Percentiles rank a stretch among this genome's conserved stretches.
These are phyloP conservation scores for Skeletonema costatum DNA, from an alignment of 108 stramenopile species.

Conservation along the genomic window DNA sequence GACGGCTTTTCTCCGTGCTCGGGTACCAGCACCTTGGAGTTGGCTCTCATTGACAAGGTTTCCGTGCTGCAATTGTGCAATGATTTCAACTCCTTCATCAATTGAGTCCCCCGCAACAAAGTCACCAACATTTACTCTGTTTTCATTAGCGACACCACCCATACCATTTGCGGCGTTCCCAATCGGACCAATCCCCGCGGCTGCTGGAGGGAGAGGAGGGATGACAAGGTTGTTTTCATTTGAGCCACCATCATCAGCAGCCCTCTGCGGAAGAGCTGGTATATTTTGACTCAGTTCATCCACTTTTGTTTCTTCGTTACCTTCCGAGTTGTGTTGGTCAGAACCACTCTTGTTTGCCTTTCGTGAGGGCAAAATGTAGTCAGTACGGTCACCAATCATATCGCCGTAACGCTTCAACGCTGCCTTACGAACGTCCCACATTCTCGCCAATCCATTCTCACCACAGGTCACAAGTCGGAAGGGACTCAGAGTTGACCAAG, in stretches of 20 bases:
- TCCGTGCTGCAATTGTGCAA: conserved; percentile 79
- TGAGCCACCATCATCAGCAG: background rate
- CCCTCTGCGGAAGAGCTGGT: conserved; percentile 7
- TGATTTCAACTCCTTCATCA: conserved; percentile 73
- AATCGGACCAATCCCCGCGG: conserved; percentile 8
- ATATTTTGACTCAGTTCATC: conserved; percentile 8
- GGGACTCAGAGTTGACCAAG: conserved; percentile 80
- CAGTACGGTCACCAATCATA: conserved; percentile 54
- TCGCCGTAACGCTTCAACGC: conserved; percentile 65
- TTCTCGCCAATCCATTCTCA: conserved; percentile 75
- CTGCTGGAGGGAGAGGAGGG: conserved; percentile 16
- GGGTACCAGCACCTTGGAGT: conserved; percentile 57
- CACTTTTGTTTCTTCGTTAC: background rate
- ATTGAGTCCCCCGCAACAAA: conserved; percentile 74
- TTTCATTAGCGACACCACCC: conserved; percentile 2
- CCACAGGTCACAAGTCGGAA: conserved; percentile 80
- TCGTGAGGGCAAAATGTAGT: conserved; percentile 49
- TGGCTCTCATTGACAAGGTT: conserved; percentile 34
- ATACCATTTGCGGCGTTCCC: conserved; percentile 13
- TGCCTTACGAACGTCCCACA: conserved; percentile 87
- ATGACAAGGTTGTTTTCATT: background rate
- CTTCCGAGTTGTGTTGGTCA: conserved; percentile 4
- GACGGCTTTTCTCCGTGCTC: conserved; percentile 59
- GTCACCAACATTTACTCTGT: conserved; percentile 52
- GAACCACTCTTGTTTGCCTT: background rate